A percentile compares a stretch with the other conserved stretches of the same genome.
Conservation (phyloP, 495 filamentous ascomycete genomes). For the Amorphotheca resinae region DNA sequence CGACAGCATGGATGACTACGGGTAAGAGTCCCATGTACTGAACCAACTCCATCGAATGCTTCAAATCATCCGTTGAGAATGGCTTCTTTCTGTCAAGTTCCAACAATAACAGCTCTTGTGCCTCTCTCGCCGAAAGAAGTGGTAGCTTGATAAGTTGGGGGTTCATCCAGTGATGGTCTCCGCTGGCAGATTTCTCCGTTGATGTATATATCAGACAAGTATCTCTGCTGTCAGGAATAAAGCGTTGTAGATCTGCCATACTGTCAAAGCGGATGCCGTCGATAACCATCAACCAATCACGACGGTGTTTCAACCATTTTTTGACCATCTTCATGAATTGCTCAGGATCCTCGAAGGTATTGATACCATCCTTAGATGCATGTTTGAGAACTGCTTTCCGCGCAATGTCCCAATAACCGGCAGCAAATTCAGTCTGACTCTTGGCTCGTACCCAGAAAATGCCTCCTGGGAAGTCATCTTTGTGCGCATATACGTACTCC, state of each 20-base stretch:
- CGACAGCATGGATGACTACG: constrained; percentile 67
- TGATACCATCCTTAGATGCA: constrained; percentile 25
- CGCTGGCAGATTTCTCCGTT: constrained; percentile 51
- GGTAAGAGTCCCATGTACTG: constrained; percentile 59
- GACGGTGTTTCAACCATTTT: constrained; percentile 55
- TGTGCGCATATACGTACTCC: constrained; percentile 63
- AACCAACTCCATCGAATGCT: constrained; percentile 52
- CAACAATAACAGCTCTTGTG: constrained; percentile 32
- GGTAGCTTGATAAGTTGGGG: constrained; percentile 57
- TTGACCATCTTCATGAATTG: constrained; percentile 49
- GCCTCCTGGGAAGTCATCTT: constrained; percentile 55
- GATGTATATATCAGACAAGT: constrained; percentile 72
- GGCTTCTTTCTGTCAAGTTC: constrained; percentile 45
- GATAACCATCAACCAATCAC: constrained; percentile 64
- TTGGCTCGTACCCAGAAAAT: constrained; percentile 74
- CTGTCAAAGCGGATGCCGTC: constrained; percentile 60
- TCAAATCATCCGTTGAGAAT: constrained; percentile 44
- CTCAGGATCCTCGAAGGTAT: constrained; percentile 31
- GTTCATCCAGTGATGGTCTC: constrained; percentile 58
- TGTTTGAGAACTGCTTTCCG: constrained; percentile 44
- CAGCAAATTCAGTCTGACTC: constrained; percentile 46
- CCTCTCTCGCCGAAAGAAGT: constrained; percentile 37
- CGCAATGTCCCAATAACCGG: constrained; percentile 66
- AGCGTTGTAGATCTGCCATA: constrained; percentile 46
- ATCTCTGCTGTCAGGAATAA: constrained; percentile 55